These are phyloP conservation scores for Tolypocladium ovalisporum DNA, from an alignment of 2,329 filamentous ascomycete genomes.

Conservation along the genomic window DNA sequence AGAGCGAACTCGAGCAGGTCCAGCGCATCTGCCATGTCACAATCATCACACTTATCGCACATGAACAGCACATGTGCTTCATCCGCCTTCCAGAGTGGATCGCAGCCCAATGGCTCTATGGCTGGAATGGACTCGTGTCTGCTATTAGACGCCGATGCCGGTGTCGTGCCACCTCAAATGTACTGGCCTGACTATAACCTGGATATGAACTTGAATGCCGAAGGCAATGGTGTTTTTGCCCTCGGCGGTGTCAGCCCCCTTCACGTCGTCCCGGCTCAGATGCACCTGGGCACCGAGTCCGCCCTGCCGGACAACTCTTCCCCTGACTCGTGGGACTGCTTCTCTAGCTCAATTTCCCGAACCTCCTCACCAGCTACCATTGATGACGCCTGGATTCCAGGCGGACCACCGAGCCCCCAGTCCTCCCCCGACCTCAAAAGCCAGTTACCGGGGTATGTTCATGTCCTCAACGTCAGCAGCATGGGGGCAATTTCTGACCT, in stretches of 20 bases:
- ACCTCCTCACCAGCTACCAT: conserved; percentile 37
- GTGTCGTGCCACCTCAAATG: conserved; percentile 36
- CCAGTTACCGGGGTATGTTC: conserved; percentile 43
- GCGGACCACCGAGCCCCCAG: conserved; percentile 22
- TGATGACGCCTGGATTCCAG: conserved; percentile 35
- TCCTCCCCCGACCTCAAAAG: conserved; percentile 38
- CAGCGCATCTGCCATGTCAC: conserved; percentile 34
- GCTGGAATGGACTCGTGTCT: conserved; percentile 41
- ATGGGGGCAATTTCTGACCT: conserved; percentile 9
- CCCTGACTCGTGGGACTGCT: conserved; percentile 38
- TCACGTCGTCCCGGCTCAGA: conserved; percentile 46
- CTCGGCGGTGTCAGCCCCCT: conserved; percentile 31
- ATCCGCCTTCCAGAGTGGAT: conserved; percentile 29
- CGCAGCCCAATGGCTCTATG: conserved; percentile 25
- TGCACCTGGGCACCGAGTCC: conserved; percentile 42
- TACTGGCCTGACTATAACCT: conserved; percentile 38
- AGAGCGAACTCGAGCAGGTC: conserved; percentile 27
- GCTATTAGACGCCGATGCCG: conserved; percentile 36
- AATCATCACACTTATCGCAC: conserved; percentile 37
- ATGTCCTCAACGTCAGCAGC: conserved; percentile 1
- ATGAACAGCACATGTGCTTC: conserved; percentile 43
- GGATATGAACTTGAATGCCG: conserved; percentile 30
- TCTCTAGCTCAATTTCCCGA: conserved; percentile 41
- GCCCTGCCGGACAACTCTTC: conserved; percentile 38
- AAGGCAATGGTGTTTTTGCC: conserved; percentile 32